Evolutionary conservation across 2,329 filamentous ascomycete genomes (phyloP), one percentile per base, ranked within the genome.

Genomic region (Dactylonectria macrodidyma): DNA sequence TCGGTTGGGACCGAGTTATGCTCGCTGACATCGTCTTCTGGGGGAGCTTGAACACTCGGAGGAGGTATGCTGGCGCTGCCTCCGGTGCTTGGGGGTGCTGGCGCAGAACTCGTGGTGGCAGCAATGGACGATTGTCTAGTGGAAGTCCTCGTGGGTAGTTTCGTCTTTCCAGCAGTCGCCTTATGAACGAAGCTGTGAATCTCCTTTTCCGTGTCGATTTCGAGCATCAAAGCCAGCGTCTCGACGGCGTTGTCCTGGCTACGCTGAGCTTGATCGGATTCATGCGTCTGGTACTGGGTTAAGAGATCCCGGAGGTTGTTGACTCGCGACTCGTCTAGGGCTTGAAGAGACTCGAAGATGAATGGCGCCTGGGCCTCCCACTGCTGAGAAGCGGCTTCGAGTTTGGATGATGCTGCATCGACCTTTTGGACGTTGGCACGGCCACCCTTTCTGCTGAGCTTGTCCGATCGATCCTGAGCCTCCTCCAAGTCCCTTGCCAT

Each of bases 301-400:
- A 99, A 87, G 47, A 93, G 89, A 81, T 98, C 95, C 69, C 95
- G 92, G 66, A 99, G 86, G 77, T 97, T 92, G 80, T 98, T 97
- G 73, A 97, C 85, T 63, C 96, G 90, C 74, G 89, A 91, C 83
- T 99, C 96, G 78, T 99, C 96, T 36, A 97, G 85, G 6, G 93
- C 92, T 80, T 99, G 96, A 30, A 99, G 88, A 68, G 92, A 93
- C 82, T 99, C 96, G 78, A 97, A 98, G 68, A 98, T 92, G 81
- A 94, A 98, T 1, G 96, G 96, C 14, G 96, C 94, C 80, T 97
- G 95, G 1, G 94, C 95, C 63, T 97, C 92, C 96, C 96, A 99
- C 78, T 97, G 93, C 72, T 92, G 88, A 51, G 87, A 89, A n/a
- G 94, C 92, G 67, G 90, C 90, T 71, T 97, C 93, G 50, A 97